phyloP scores from a whole-genome alignment of 2,329 filamentous ascomycete genomes.

The Penicillium paneum region DNA sequence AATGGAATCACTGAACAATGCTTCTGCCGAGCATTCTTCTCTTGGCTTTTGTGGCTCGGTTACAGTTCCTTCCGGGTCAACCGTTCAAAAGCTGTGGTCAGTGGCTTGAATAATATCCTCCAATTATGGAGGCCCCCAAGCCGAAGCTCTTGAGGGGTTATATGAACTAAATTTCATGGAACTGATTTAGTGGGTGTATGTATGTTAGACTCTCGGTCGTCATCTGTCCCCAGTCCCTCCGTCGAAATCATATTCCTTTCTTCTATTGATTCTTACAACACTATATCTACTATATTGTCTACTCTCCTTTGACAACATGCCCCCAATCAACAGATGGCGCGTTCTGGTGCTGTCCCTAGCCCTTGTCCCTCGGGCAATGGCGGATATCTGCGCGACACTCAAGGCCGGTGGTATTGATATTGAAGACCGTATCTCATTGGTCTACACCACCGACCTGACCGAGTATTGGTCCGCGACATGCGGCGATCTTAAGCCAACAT shows the following conservation, averaged over 20 bases:
- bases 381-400: constrained; percentile 43
- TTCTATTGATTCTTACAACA: neutral
- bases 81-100: neutral
- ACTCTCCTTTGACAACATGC: constrained; percentile 14
- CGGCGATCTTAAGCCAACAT: constrained; percentile 44
- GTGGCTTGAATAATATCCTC: constrained; percentile 6
- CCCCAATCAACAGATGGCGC: constrained; percentile 17
- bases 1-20: neutral
- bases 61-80: neutral
- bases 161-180: neutral
- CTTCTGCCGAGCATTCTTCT: neutral
- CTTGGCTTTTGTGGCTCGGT: neutral
- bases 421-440: constrained; percentile 30
- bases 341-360: constrained; percentile 17
- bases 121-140: neutral
- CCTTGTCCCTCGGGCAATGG: constrained; percentile 20
- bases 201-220: neutral
- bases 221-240: neutral
- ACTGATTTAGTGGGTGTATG: neutral
- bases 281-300: neutral
- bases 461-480: constrained; percentile 50
- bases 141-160: neutral
- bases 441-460: constrained; percentile 40
- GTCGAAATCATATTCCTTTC: neutral
- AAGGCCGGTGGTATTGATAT: constrained; percentile 34